Percentiles rank a stretch among this genome's conserved stretches.
phyloP scores from a whole-genome alignment of 2,329 filamentous ascomycete genomes.

The Aplosporella prunicola region DNA sequence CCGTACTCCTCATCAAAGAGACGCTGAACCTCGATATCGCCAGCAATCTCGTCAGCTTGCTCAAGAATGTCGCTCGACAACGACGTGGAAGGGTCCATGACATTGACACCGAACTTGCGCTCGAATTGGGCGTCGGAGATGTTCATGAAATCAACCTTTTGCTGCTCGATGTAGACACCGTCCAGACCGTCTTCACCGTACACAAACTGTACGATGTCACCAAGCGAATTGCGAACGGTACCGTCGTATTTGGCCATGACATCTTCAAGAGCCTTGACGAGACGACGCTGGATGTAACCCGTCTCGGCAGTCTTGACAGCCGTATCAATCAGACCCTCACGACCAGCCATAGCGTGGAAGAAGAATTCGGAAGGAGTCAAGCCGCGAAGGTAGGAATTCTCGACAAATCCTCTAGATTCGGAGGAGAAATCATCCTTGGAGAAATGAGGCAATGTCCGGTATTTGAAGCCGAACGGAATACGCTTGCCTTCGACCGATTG shows the following conservation, averaged over 20 bases:
- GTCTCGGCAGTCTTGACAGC: slow-evolving; percentile 99
- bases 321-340: slow-evolving; percentile 98
- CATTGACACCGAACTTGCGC: slow-evolving; percentile 73
- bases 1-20: slow-evolving; percentile 86
- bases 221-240: slow-evolving; percentile 91
- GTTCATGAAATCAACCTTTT: slow-evolving; percentile 77
- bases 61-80: slow-evolving; percentile 67
- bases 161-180: slow-evolving; percentile 86
- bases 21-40: slow-evolving; percentile 78
- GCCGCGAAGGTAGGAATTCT: slow-evolving; percentile 96
- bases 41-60: slow-evolving; percentile 75
- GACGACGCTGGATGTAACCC: slow-evolving; percentile 95
- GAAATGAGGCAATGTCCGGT: slow-evolving; percentile 92
- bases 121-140: slow-evolving; percentile 71
- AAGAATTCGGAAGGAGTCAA: slow-evolving; percentile 95
- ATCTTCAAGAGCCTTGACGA: slow-evolving; percentile 96
- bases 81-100: slow-evolving; percentile 60
- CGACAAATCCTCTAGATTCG: slow-evolving; percentile 92
- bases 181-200: slow-evolving; percentile 97
- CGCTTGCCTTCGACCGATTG: slow-evolving; percentile 98
- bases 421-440: slow-evolving; percentile 99
- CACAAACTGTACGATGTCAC: slow-evolving; percentile 92
- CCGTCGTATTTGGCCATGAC: slow-evolving; percentile 96
- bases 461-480: slow-evolving; percentile 98
- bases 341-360: slow-evolving; percentile 99